Conservation (phyloP, 192 early-diverging fungal species). For the Entrophospora sp. region DNA sequence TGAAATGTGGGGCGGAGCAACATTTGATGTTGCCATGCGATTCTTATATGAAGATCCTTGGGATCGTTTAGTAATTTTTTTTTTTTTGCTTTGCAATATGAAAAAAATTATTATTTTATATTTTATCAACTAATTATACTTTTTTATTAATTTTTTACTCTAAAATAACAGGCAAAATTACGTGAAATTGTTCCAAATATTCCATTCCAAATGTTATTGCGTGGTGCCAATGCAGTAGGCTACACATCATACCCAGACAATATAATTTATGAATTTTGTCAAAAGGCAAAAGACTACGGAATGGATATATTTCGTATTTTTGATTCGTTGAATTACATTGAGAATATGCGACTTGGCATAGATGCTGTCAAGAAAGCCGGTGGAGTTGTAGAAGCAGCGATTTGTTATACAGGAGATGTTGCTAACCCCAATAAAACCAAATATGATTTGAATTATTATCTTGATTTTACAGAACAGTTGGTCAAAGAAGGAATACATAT, state of each 20-base stretch:
- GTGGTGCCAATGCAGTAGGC: slow-evolving; percentile 96
- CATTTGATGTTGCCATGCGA: slow-evolving; percentile 94
- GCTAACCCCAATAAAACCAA: slow-evolving; percentile 72
- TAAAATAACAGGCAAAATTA: slow-evolving; percentile 33
- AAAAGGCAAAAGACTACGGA: slow-evolving; percentile 77
- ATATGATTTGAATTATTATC: slow-evolving; percentile 87
- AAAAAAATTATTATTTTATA: not conserved
- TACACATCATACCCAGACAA: slow-evolving; percentile 98
- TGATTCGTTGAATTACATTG: slow-evolving; percentile 94
- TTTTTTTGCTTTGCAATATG: too few relatives aligned
- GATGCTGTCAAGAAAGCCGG: slow-evolving; percentile 88
- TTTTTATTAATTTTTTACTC: not conserved
- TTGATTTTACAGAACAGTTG: slow-evolving; percentile 81
- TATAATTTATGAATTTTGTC: slow-evolving; percentile 93
- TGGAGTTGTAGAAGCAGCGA: slow-evolving; percentile 86
- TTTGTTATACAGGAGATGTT: slow-evolving; percentile 93
- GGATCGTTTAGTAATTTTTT: slow-evolving; percentile 70
- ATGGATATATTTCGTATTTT: slow-evolving; percentile 98
- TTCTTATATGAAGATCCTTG: slow-evolving; percentile 97
- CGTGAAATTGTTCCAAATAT: slow-evolving; percentile 88
- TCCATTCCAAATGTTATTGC: slow-evolving; percentile 97
- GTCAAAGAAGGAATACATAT: slow-evolving; percentile 90
- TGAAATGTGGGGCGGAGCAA: slow-evolving; percentile 97
- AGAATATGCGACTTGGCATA: slow-evolving; percentile 92
- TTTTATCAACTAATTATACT: too few relatives aligned